Base-by-base conservation (phyloP, 164 flowering plant genomes). In the Tetrastigma voinierianum region DNA sequence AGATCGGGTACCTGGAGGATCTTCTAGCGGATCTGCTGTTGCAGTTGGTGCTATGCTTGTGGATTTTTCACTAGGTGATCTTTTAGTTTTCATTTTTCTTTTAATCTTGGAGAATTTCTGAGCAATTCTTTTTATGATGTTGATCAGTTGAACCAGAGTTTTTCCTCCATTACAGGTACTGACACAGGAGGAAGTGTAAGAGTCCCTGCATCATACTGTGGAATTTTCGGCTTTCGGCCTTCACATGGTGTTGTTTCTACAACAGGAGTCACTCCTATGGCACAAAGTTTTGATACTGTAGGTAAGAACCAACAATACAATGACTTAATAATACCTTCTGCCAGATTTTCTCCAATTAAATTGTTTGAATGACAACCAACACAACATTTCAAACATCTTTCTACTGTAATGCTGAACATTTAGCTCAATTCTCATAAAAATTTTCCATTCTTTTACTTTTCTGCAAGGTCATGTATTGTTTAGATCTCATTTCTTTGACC, bases 21-120 rank as follows among this genome's bases (percentile, higher is more conserved):
- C 98, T 49, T 91, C 98, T 25, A 90, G 98, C 76, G 97, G 97
- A 56, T 95, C 98, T 62, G 96, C 96, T 62, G 98, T 95, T 57
- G 89, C 96, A 15, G 97, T 95, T 61, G 87, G 84, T 61, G 93
- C 94, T 55, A 74, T 47, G 72, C 89, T 91, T 66, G 91, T 76
- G n/a, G 96, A 95, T 81, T 91, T 95, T 70, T 76, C 97, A 21
- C 68, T 95, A 56, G 98, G 98, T 89, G 19, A 66, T 73, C 17
- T 56, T 63, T 66, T 18, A 46, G 61, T 55, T 14, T 16, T 46
- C 16, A 12, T 2, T 13, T 18, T 20, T 47, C 23, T 24, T 25
- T 10, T 24, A 32, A 32, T 32, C 6, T 14, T 58, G 17, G 17
- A 43, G 44, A 48, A 20, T 9, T 8, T 14, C 3, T 70, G 5